Percentiles rank a stretch among this genome's conserved stretches.
Conservation (phyloP, 768 basidiomycete genomes). For the Trametes villosa region DNA sequence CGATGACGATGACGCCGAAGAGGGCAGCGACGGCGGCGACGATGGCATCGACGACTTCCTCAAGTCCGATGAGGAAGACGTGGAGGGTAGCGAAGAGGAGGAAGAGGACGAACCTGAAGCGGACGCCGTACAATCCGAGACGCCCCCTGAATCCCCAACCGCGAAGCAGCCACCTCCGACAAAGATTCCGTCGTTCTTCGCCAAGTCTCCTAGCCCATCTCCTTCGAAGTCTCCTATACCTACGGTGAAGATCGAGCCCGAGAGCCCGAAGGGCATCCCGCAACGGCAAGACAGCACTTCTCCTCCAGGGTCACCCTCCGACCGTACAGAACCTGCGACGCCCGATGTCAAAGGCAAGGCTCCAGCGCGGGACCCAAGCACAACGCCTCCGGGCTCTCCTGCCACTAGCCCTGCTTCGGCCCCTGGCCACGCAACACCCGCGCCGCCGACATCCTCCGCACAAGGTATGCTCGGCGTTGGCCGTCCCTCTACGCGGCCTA, state of each 20-base stretch:
- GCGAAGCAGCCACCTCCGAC: constrained; percentile 28
- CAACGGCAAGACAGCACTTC: constrained; percentile 11
- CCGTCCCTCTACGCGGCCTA: constrained; percentile 65
- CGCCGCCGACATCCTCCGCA: constrained; percentile 39
- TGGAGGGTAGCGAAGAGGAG: constrained; percentile 30
- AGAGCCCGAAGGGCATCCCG: constrained; percentile 1
- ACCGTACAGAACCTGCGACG: constrained; percentile 11
- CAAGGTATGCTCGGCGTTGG: constrained; percentile 51
- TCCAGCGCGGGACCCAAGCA: constrained; percentile 45
- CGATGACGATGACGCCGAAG: constrained; percentile 19
- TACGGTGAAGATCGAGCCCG: constrained; percentile 5
- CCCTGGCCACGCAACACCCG: constrained; percentile 35
- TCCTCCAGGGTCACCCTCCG: constrained; percentile 9
- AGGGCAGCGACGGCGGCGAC: constrained; percentile 25
- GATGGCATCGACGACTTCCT: constrained; percentile 32
- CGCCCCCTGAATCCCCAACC: constrained; percentile 16
- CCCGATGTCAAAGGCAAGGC: constrained; percentile 8
- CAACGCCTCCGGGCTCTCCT: constrained; percentile 71
- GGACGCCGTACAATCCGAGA: constrained; percentile 29
- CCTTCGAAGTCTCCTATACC: not conserved
- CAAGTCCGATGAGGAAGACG: constrained; percentile 34
- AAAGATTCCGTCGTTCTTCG: too few species aligned
- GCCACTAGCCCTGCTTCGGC: constrained; percentile 30
- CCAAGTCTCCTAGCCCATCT: not conserved
- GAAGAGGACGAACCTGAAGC: constrained; percentile 34